Conservation (phyloP, 148 eudicot genomes). For the Camellia granthamiana region DNA sequence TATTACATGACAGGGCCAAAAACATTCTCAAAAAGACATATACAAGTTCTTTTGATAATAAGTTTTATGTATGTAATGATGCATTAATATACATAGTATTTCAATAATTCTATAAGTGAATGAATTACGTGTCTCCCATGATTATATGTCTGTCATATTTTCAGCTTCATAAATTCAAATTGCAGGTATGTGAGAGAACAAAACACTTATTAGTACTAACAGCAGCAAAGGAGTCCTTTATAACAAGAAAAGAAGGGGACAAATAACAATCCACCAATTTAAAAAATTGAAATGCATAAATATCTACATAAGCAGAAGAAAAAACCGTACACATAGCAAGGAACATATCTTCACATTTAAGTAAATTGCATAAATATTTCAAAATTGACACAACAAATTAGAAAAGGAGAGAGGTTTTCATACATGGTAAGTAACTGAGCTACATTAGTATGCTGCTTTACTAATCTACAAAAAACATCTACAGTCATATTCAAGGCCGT, state of each 20-base stretch:
- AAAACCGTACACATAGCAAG: neutral
- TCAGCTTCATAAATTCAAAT: neutral
- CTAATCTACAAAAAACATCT: conserved; percentile 96
- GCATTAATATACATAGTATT: neutral
- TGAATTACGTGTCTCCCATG: neutral
- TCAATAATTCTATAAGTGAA: neutral
- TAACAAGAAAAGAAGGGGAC: neutral
- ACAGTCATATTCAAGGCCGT: conserved; percentile 90
- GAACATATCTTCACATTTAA: neutral
- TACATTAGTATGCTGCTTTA: conserved; percentile 79
- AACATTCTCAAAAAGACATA: neutral
- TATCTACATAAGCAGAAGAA: neutral
- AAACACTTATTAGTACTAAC: neutral
- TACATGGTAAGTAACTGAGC: conserved; percentile 88
- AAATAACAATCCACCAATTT: neutral
- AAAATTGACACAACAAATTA: conserved; percentile 5
- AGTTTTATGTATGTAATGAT: neutral
- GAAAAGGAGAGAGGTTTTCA: conserved; percentile 20
- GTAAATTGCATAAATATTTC: neutral
- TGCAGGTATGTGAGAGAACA: neutral
- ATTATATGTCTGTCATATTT: neutral
- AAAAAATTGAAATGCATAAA: neutral
- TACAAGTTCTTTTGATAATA: neutral
- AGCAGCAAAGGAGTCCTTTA: neutral
- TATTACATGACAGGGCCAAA: neutral